A percentile compares a stretch with the other conserved stretches of the same genome.
phyloP scores from a whole-genome alignment of 2,329 filamentous ascomycete genomes.

The Exserohilum turcica region DNA sequence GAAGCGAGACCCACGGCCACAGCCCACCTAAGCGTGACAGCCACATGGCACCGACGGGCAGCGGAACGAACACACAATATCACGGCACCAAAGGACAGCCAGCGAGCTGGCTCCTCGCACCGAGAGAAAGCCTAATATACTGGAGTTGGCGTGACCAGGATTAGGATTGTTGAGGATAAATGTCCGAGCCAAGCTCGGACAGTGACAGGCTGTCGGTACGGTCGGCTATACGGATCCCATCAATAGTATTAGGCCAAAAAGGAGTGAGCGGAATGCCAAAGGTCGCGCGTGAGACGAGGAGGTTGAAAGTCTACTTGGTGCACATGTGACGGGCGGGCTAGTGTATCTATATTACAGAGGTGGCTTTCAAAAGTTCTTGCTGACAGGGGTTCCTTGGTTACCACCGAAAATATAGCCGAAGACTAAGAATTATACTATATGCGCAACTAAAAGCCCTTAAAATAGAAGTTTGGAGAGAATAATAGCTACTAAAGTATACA shows the following conservation, averaged over 20 bases:
- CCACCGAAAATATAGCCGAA: too few relatives aligned
- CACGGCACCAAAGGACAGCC: background rate
- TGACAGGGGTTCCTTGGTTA: too few relatives aligned
- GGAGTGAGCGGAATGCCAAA: background rate
- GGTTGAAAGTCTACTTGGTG: background rate
- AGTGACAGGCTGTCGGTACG: constrained; percentile 3
- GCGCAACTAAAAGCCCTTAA: too few relatives aligned
- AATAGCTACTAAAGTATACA: too few relatives aligned
- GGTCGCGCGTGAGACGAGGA: background rate
- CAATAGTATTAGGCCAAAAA: background rate
- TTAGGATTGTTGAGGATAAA: background rate
- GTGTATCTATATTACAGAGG: constrained; percentile 27
- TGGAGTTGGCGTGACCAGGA: background rate
- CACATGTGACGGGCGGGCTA: background rate
- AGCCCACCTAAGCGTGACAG: constrained; percentile 1
- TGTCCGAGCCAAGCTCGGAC: constrained; percentile 15
- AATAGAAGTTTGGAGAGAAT: too few relatives aligned
- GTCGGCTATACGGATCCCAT: background rate
- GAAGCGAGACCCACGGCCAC: constrained; percentile 11
- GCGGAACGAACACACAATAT: background rate
- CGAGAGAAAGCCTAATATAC: background rate
- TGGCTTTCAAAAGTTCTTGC: too few relatives aligned
- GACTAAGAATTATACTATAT: too few relatives aligned
- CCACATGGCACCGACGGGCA: constrained; percentile 14
- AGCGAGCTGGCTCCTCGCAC: background rate